Conservation (phyloP, 2,329 filamentous ascomycete genomes). For the Orbilia blumenaviensis region DNA sequence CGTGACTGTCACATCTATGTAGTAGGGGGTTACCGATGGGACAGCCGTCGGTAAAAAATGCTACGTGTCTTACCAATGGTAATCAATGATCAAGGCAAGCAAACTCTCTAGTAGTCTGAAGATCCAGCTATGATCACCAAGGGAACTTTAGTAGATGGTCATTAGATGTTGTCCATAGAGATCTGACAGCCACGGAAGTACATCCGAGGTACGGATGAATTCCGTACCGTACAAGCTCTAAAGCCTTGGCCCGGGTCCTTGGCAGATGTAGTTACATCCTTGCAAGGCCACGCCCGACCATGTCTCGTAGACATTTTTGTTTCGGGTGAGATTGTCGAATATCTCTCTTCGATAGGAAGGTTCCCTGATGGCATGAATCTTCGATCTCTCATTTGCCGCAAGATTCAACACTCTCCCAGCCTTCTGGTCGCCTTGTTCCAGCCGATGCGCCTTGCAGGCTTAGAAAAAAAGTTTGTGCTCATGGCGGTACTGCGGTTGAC, state of each 20-base stretch:
- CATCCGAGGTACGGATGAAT: slow-evolving; percentile 52
- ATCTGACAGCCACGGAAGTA: slow-evolving; percentile 41
- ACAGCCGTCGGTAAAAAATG: slow-evolving; percentile 12
- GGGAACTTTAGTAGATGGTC: slow-evolving; percentile 2
- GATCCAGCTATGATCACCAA: slow-evolving; percentile 26
- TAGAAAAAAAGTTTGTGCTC: neutral
- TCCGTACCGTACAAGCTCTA: slow-evolving; percentile 24
- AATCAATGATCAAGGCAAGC: slow-evolving; percentile 44
- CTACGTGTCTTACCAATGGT: slow-evolving; percentile 32
- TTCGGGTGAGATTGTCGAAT: slow-evolving; percentile 27
- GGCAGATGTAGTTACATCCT: slow-evolving; percentile 30
- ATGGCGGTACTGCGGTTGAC: neutral
- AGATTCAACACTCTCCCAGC: neutral
- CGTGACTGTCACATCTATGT: slow-evolving; percentile 21
- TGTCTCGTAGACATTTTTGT: slow-evolving; percentile 12
- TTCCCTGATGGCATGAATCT: slow-evolving; percentile 6
- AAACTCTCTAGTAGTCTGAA: neutral
- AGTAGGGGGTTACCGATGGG: slow-evolving; percentile 29
- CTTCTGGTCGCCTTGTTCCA: neutral
- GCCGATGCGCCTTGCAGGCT: neutral
- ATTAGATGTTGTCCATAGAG: slow-evolving; percentile 28
- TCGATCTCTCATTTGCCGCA: slow-evolving; percentile 16
- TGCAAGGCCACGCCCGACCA: slow-evolving; percentile 6
- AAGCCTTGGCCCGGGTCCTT: slow-evolving; percentile 36
- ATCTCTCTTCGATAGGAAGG: slow-evolving; percentile 28